phyloP scores from a whole-genome alignment of 2,329 filamentous ascomycete genomes.

The Sporothrix pseudoabietina region DNA sequence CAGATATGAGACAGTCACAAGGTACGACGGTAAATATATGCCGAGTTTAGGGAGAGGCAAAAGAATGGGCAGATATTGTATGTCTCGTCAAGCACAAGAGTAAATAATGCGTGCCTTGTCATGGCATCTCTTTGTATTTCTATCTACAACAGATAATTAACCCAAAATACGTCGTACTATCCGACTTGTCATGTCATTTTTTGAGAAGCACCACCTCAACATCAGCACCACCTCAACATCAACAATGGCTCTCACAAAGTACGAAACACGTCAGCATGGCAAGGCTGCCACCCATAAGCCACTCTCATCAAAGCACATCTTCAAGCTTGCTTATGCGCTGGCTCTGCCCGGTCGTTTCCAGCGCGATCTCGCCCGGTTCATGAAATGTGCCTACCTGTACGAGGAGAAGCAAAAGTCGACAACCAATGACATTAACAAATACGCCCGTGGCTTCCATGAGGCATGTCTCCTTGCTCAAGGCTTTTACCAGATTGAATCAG shows the following conservation, averaged over 20 bases:
- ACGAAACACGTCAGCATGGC: background rate
- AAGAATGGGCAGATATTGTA: background rate
- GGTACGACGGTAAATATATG: background rate
- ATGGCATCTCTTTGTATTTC: no score
- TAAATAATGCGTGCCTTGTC: background rate
- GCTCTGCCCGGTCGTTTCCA: slow-evolving; percentile 20
- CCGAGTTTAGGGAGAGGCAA: background rate
- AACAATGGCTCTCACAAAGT: background rate
- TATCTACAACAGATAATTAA: no score
- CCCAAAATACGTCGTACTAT: background rate
- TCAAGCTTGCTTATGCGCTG: slow-evolving; percentile 26
- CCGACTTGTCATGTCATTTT: background rate
- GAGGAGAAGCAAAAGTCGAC: background rate
- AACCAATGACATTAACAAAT: background rate
- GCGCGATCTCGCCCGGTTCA: slow-evolving; percentile 11
- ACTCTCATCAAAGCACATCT: slow-evolving; percentile 6
- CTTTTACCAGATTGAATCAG: background rate
- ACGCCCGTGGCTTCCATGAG: background rate
- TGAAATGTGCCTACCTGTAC: slow-evolving; percentile 2
- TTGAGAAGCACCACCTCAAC: background rate
- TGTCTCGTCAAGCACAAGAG: background rate
- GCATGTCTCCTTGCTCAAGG: background rate
- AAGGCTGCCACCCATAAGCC: background rate
- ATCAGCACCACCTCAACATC: background rate
- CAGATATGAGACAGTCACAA: background rate